Percentiles rank a stretch among this genome's conserved stretches.
Conservation (phyloP, 2,329 filamentous ascomycete species). For the Cordyceps cateniannulata region DNA sequence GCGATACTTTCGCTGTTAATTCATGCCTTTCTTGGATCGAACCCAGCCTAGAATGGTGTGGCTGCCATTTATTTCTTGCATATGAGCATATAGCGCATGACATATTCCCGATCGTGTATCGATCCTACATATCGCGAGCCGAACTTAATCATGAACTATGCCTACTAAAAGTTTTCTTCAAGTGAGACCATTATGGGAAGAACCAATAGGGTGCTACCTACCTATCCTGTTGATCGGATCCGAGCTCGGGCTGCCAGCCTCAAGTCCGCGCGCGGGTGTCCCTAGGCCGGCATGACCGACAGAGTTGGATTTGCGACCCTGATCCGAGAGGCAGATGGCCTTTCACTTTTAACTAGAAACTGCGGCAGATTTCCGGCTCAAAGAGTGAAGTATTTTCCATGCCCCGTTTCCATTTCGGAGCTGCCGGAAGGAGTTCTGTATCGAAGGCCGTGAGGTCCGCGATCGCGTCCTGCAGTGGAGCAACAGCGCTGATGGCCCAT, state of each 20-base stretch:
- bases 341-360: too few species aligned
- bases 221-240: neutral
- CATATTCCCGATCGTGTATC: neutral
- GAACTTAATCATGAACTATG: neutral
- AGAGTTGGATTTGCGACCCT: neutral
- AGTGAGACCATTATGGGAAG: too few species aligned
- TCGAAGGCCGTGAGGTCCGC: too few species aligned
- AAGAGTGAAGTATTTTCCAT: neutral
- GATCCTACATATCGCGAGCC: neutral
- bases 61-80: neutral
- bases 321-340: too few species aligned
- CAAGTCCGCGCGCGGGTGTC: neutral
- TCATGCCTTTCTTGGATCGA: neutral
- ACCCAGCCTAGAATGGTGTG: neutral
- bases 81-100: conserved; percentile 1
- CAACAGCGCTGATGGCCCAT: neutral
- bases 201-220: neutral
- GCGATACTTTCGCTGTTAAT: conserved; percentile 79
- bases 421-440: too few species aligned
- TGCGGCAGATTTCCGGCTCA: too few species aligned
- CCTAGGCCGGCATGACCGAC: too few species aligned
- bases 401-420: neutral
- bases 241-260: neutral
- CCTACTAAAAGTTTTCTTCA: too few species aligned
- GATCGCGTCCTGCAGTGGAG: neutral